Base-by-base conservation (phyloP, 2,329 filamentous ascomycete genomes). In the Cercospora berteroae region DNA sequence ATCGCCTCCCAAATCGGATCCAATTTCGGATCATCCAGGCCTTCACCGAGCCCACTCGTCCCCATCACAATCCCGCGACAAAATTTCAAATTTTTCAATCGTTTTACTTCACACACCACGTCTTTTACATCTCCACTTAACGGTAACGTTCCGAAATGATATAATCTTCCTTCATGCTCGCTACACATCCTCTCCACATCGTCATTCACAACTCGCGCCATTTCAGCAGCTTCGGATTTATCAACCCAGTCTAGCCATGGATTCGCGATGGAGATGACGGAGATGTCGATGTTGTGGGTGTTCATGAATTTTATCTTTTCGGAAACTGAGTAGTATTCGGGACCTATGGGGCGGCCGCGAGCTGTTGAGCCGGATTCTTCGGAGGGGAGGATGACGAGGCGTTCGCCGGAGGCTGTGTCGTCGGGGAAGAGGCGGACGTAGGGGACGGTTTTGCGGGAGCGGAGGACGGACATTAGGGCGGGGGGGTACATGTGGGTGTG, bases 301-400 rank as follows among this genome's bases (percentile, higher is more conserved):
- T 93, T 85, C 94, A 97, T 97, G 81, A 97, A 97, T 59, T 87
- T 84, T 13, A 97, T 84, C 76, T 97, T 97, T 73, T 92, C 85
- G 16, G 83, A 81, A 66, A 96, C 89, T 55, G 92, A 91, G 69
- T 89, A 92, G 83, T 94, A 97, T 74, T 94, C 91, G 0, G 88
- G 83, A 23, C 93, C 94, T 52, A 97, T 87, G 3, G 94, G 93
- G 3, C 94, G 88, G 42, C 93, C 94, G 2, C 91, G 89, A 8
- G 76, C 72, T n/a, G 77, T 79, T 4, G 74, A 76, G 10, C 74
- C 69, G 18, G 74, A 73, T 58, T 70, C 69, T 68, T 77, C 76
- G 23, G 74, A 67, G 1, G 76, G 76, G 2, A 77, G 69, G 56
- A 77, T 77, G 3, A 77, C 74, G 65, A 92, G 86, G 12, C 90